These are phyloP conservation scores for Epichloe sibirici DNA, from an alignment of 2,329 filamentous ascomycete species.

Conservation along the genomic window DNA sequence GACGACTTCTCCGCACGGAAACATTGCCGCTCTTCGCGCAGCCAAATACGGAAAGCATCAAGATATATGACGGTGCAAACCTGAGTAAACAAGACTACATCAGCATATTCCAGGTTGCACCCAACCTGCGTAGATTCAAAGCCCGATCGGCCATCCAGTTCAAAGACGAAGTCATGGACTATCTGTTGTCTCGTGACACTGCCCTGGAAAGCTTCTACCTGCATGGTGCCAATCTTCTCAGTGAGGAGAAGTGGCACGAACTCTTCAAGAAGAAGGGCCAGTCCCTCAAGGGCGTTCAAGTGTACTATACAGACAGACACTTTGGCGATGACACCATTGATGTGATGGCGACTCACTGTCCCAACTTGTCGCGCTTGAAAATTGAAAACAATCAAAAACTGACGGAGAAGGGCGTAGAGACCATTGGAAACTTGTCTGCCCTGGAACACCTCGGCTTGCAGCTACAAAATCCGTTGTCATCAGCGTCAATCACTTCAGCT, in stretches of 20 bases:
- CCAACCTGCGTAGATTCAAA: slow-evolving; percentile 57
- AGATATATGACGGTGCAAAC: slow-evolving; percentile 48
- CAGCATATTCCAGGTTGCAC: slow-evolving; percentile 65
- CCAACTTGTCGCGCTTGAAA: slow-evolving; percentile 62
- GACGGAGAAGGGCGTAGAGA: slow-evolving; percentile 50
- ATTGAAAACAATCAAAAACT: slow-evolving; percentile 69
- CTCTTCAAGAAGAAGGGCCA: slow-evolving; percentile 55
- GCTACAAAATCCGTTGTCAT: slow-evolving; percentile 43
- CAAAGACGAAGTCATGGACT: slow-evolving; percentile 74
- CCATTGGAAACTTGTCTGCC: slow-evolving; percentile 47
- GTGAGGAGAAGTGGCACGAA: slow-evolving; percentile 60
- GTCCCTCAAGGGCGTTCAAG: slow-evolving; percentile 54
- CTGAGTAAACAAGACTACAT: slow-evolving; percentile 66
- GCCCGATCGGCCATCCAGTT: slow-evolving; percentile 82
- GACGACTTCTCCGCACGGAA: slow-evolving; percentile 39
- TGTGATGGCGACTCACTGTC: slow-evolving; percentile 51
- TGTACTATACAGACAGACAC: slow-evolving; percentile 75
- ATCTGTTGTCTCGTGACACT: slow-evolving; percentile 60
- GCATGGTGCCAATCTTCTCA: slow-evolving; percentile 73
- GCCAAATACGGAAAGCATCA: slow-evolving; percentile 35
- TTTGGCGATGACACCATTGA: slow-evolving; percentile 60
- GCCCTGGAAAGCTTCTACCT: slow-evolving; percentile 63
- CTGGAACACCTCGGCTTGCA: slow-evolving; percentile 69
- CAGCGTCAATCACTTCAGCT: slow-evolving; percentile 46
- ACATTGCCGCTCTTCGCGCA: slow-evolving; percentile 47